These are phyloP conservation scores for Zygoascus hellenicus DNA, from an alignment of 1,139 yeast species.

Conservation along the genomic window DNA sequence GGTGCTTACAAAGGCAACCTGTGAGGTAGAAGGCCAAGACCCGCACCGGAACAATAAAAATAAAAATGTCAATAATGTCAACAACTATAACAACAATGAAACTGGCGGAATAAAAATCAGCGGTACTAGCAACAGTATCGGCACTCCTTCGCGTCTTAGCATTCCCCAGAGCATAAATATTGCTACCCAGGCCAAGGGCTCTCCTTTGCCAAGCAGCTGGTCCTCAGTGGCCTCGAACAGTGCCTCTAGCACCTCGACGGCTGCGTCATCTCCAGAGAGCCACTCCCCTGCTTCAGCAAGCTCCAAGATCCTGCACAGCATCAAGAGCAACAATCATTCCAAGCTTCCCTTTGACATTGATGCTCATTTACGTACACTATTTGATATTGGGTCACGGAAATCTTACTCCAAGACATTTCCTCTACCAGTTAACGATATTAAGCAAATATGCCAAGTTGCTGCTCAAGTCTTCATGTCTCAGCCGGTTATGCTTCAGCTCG, in stretches of 20 bases:
- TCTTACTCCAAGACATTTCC: conserved; percentile 24
- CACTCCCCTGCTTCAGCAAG: conserved; percentile 1
- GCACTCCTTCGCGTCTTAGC: too few relatives aligned
- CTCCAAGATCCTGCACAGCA: conserved; percentile 5
- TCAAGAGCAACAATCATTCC: conserved; percentile 8
- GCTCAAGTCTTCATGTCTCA: conserved; percentile 67
- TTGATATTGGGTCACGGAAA: conserved; percentile 18
- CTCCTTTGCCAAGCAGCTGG: conserved; percentile 8
- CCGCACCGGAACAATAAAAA: background rate
- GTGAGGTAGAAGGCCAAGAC: background rate
- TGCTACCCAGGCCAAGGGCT: background rate
- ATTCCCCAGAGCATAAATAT: background rate
- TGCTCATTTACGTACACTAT: conserved; percentile 21
- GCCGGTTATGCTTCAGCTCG: conserved; percentile 67
- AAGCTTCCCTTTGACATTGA: conserved; percentile 6
- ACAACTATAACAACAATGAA: too few relatives aligned
- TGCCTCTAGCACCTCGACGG: conserved; percentile 5
- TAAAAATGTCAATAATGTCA: too few relatives aligned
- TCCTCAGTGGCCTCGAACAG: conserved; percentile 1
- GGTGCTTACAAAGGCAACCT: conserved; percentile 9
- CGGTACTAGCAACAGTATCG: too few relatives aligned
- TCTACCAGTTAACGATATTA: conserved; percentile 49
- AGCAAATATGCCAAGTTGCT: conserved; percentile 58
- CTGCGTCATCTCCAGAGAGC: conserved; percentile 6
- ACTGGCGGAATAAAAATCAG: too few relatives aligned